Conservation (phyloP, 2,329 filamentous ascomycete genomes). For the Talaromyces albobiverticillius region DNA sequence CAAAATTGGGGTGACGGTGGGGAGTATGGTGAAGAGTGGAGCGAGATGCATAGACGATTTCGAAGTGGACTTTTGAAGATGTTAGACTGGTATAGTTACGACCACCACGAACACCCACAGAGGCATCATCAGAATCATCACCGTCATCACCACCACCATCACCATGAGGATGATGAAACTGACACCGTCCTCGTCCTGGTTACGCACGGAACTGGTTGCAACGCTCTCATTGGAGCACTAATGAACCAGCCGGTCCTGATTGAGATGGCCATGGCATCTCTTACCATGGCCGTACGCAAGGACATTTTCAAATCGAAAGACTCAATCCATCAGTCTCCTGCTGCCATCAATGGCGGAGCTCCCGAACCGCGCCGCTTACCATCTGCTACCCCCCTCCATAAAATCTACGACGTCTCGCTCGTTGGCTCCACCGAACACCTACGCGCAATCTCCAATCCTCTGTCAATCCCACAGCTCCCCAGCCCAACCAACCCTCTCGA, state of each 20-base stretch:
- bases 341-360: conserved; percentile 7
- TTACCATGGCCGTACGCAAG: conserved; percentile 80
- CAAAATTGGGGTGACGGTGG: conserved; percentile 86
- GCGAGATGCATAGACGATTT: conserved; percentile 89
- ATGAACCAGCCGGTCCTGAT: conserved; percentile 88
- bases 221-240: conserved; percentile 87
- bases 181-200: conserved; percentile 83
- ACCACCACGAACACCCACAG: conserved; percentile 21
- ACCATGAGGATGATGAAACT: conserved; percentile 58
- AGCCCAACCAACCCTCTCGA: conserved; percentile 17
- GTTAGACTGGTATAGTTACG: conserved; percentile 70
- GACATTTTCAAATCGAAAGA: conserved; percentile 21
- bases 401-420: conserved; percentile 58
- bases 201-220: conserved; percentile 93
- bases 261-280: conserved; percentile 83
- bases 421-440: conserved; percentile 62
- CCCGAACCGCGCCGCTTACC: conserved; percentile 16
- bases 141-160: conserved; percentile 49
- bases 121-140: conserved; percentile 50
- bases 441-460: conserved; percentile 43
- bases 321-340: conserved; percentile 8
- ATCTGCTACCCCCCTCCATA: conserved; percentile 33
- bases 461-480: conserved; percentile 23
- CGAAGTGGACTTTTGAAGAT: conserved; percentile 73
- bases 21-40: conserved; percentile 90